These are phyloP conservation scores for Wickerhamomyces rabaulensis DNA, from an alignment of 805 yeast genomes.

Conservation along the genomic window DNA sequence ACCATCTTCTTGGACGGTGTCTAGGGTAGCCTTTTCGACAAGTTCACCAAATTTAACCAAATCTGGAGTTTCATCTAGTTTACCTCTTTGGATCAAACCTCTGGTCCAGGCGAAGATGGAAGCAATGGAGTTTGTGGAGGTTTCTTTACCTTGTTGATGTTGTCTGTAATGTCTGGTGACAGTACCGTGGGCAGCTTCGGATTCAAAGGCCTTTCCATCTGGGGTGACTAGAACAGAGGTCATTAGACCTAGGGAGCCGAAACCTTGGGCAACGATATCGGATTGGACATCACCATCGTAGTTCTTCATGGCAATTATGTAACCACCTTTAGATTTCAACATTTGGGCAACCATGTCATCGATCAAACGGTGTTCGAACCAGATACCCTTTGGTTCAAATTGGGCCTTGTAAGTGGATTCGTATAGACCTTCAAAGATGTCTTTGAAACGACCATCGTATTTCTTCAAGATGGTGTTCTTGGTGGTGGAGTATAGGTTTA, in stretches of 20 bases:
- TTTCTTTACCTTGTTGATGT: constrained; percentile 94
- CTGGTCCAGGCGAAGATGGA: constrained; percentile 97
- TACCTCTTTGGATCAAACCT: constrained; percentile 90
- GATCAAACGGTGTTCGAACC: constrained; percentile 95
- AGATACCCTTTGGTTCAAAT: constrained; percentile 78
- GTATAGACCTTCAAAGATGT: constrained; percentile 79
- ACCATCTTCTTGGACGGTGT: constrained; percentile 77
- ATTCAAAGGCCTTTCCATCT: constrained; percentile 91
- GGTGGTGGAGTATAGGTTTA: constrained; percentile 83
- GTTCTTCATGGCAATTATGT: constrained; percentile 92
- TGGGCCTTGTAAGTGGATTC: constrained; percentile 59
- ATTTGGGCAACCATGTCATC: constrained; percentile 99
- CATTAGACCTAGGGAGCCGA: constrained; percentile 95
- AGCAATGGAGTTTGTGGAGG: constrained; percentile 95
- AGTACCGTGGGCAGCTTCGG: constrained; percentile 99
- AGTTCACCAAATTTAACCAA: constrained; percentile 74
- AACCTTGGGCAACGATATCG: constrained; percentile 96
- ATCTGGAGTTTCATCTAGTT: constrained; percentile 78
- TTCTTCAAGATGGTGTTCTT: constrained; percentile 92
- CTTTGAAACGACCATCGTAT: constrained; percentile 95
- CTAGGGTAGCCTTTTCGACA: constrained; percentile 79
- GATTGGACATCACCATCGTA: constrained; percentile 98
- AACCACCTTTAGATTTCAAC: constrained; percentile 95
- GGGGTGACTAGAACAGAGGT: constrained; percentile 96
- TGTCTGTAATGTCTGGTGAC: constrained; percentile 96